Conservation (phyloP, 1,284 basidiomycete genomes). For the Puccinia triticina region DNA sequence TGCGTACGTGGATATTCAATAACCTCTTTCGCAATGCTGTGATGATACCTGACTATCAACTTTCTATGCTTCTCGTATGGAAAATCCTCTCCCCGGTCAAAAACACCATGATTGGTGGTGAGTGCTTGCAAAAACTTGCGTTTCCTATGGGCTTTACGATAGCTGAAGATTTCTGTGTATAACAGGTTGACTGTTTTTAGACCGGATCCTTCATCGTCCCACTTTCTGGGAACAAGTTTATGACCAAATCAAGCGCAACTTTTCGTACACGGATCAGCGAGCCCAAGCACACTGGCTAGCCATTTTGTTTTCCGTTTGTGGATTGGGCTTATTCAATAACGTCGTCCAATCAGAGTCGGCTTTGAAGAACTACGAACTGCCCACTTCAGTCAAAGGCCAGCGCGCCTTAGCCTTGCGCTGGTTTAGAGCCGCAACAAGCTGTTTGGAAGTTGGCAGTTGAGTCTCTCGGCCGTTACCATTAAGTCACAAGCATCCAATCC, state of each 20-base stretch:
- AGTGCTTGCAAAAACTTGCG: not conserved
- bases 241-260: slow-evolving; percentile 13
- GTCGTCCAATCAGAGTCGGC: slow-evolving; percentile 5
- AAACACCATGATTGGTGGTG: not conserved
- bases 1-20: slow-evolving; percentile 1
- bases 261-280: slow-evolving; percentile 29
- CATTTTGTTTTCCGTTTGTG: slow-evolving; percentile 47
- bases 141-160: not conserved
- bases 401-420: slow-evolving; percentile 39
- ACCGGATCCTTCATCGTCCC: slow-evolving; percentile 33
- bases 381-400: slow-evolving; percentile 11
- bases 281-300: slow-evolving; percentile 38
- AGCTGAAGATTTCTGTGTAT: not conserved
- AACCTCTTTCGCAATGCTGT: not conserved
- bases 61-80: not conserved
- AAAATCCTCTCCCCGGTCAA: not conserved
- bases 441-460: slow-evolving; percentile 36
- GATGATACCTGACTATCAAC: not conserved
- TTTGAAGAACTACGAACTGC: not conserved
- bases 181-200: not conserved
- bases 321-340: slow-evolving; percentile 42
- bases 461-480: not conserved
- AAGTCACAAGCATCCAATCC: not conserved
- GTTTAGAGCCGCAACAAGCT: slow-evolving; percentile 31
- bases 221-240: slow-evolving; percentile 28